A percentile compares a stretch with the other conserved stretches of the same genome.
Conservation (phyloP, 225 moss, liverwort and hornwort species). For the Pleurozium schreberi region DNA sequence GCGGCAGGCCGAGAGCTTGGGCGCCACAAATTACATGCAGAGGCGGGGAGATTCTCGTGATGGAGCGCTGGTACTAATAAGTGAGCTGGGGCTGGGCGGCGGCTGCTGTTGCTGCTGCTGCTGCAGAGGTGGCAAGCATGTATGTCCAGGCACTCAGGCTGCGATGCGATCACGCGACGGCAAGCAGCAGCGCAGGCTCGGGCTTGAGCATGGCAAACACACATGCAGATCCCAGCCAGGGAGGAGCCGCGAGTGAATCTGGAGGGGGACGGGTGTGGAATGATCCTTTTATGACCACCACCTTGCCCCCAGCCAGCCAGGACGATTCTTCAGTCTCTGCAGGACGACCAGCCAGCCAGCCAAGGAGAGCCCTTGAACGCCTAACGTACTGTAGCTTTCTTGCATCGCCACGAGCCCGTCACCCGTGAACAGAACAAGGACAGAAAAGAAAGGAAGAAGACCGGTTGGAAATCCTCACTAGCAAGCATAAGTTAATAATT, state of each 20-base stretch:
- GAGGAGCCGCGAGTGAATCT: constrained; percentile 16
- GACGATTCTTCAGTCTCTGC: neutral
- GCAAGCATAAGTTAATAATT: neutral
- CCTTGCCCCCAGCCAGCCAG: neutral
- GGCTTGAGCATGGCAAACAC: constrained; percentile 16
- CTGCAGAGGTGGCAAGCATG: neutral
- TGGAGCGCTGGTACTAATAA: neutral
- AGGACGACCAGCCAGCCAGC: neutral
- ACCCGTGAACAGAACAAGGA: neutral
- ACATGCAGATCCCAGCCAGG: constrained; percentile 19
- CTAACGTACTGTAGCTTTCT: neutral
- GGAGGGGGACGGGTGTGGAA: neutral
- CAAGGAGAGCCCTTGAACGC: neutral
- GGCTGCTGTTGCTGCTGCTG: neutral
- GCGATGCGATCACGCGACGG: neutral
- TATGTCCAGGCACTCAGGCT: neutral
- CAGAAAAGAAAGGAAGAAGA: neutral
- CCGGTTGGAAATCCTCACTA: neutral
- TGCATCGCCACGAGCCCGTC: neutral
- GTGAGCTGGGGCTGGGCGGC: neutral
- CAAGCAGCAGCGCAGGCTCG: neutral
- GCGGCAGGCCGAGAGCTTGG: neutral
- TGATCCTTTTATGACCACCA: neutral
- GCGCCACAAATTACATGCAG: neutral
- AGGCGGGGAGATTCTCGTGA: neutral